phyloP scores from a whole-genome alignment of 2,329 filamentous ascomycete genomes.

The Aspergillus japonicus region DNA sequence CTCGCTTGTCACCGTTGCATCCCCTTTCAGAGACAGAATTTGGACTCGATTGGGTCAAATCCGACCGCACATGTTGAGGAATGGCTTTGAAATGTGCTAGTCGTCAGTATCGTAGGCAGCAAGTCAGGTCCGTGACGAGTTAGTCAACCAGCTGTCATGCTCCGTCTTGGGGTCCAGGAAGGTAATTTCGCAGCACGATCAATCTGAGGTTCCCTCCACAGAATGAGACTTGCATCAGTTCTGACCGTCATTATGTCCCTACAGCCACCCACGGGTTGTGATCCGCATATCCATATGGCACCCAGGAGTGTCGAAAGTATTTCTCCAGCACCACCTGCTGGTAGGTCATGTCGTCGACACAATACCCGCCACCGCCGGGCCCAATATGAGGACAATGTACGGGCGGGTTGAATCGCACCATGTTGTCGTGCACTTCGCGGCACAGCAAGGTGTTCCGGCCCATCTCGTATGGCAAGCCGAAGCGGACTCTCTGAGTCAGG shows the following conservation, averaged over 20 bases:
- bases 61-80: too few relatives aligned
- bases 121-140: neutral
- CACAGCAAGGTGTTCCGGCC: constrained; percentile 29
- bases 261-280: constrained; percentile 20
- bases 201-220: neutral
- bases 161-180: neutral
- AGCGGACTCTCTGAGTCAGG: constrained; percentile 21
- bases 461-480: constrained; percentile 27
- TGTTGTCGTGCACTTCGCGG: constrained; percentile 30
- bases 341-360: constrained; percentile 29
- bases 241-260: neutral
- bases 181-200: neutral
- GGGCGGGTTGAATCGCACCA: constrained; percentile 27
- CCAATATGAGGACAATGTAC: constrained; percentile 31
- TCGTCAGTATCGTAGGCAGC: neutral
- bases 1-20: neutral
- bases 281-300: constrained; percentile 22
- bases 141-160: neutral
- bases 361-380: constrained; percentile 27
- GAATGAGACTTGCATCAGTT: neutral
- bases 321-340: constrained; percentile 22
- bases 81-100: neutral
- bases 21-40: neutral
- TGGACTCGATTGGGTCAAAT: neutral
- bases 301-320: constrained; percentile 27